Conservation (phyloP, 2,329 filamentous ascomycete species). For the Penicillium digitatum region DNA sequence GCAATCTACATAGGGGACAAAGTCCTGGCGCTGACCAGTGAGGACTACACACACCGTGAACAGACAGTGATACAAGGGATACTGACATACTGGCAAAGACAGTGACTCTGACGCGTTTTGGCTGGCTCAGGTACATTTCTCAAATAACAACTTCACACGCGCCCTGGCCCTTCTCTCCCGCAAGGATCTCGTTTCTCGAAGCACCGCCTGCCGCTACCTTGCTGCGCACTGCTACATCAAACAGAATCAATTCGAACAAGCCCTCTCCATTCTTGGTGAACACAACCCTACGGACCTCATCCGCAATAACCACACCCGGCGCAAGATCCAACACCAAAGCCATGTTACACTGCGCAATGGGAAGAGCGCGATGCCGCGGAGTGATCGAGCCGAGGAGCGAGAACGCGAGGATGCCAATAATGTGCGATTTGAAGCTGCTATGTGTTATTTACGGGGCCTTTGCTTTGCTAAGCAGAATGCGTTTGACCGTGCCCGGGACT, state of each 20-base stretch:
- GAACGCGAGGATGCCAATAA: conserved; percentile 68
- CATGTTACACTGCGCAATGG: conserved; percentile 49
- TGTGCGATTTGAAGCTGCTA: conserved; percentile 86
- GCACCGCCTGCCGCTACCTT: conserved; percentile 84
- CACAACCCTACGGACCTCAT: conserved; percentile 90
- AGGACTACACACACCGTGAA: background rate
- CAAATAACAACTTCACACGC: conserved; percentile 88
- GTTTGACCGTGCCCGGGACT: conserved; percentile 94
- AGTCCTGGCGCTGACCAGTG: conserved; percentile 86
- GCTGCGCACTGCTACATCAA: conserved; percentile 93
- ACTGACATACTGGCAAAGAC: conserved; percentile 51
- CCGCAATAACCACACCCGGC: conserved; percentile 59
- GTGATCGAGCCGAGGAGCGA: conserved; percentile 57
- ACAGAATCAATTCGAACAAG: conserved; percentile 84
- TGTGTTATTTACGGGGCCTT: conserved; percentile 91
- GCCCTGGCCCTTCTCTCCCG: conserved; percentile 81
- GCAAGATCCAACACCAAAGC: conserved; percentile 65
- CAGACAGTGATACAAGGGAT: background rate
- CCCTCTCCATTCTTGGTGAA: conserved; percentile 79
- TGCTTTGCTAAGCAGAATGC: conserved; percentile 97
- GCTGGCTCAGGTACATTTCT: conserved; percentile 97
- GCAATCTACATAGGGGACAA: conserved; percentile 98
- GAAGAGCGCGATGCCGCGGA: conserved; percentile 47
- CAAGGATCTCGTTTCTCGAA: conserved; percentile 75
- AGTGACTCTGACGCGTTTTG: conserved; percentile 93